Percentiles rank a stretch among this genome's conserved stretches.
Evolutionary conservation across 148 eudicot species (phyloP).

Genomic region (Beta vulgaris): DNA sequence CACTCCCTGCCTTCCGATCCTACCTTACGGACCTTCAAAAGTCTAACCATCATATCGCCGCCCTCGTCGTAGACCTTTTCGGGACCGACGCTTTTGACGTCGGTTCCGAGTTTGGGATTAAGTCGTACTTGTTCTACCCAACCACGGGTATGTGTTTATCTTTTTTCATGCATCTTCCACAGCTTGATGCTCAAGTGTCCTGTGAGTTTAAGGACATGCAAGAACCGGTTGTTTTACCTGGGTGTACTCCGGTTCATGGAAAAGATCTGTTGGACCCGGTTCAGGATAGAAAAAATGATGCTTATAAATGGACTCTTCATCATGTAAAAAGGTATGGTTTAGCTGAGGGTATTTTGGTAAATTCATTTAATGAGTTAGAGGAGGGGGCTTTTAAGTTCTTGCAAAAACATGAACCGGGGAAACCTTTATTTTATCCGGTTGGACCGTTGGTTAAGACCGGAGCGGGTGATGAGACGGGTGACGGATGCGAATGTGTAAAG

Average conservation of each 20-base stretch:
- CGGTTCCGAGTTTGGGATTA: constrained; percentile 32
- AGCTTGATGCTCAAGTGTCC: constrained; percentile 34
- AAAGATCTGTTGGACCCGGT: constrained; percentile 41
- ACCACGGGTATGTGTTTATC: constrained; percentile 43
- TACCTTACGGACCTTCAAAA: background rate
- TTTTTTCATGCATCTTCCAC: constrained; percentile 25
- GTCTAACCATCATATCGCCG: background rate
- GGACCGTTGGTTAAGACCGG: constrained; percentile 46
- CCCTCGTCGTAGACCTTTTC: constrained; percentile 43
- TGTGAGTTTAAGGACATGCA: constrained; percentile 40
- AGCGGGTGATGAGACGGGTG: background rate
- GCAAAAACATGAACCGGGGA: constrained; percentile 20
- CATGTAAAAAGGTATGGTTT: constrained; percentile 34
- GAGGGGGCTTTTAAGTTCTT: constrained; percentile 30
- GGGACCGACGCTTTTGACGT: constrained; percentile 47
- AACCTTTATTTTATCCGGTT: constrained; percentile 48
- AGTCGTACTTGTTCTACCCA: constrained; percentile 38
- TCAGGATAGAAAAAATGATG: constrained; percentile 42
- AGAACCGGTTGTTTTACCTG: constrained; percentile 41
- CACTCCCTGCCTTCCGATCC: constrained; percentile 38
- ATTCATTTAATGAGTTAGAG: constrained; percentile 39
- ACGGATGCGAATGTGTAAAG: constrained; percentile 30
- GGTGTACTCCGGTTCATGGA: constrained; percentile 43
- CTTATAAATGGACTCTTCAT: constrained; percentile 47
- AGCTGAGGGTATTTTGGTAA: constrained; percentile 54